Evolutionary conservation across 495 filamentous ascomycete genomes (phyloP).

Genomic region (Penicillium chermesinum): DNA sequence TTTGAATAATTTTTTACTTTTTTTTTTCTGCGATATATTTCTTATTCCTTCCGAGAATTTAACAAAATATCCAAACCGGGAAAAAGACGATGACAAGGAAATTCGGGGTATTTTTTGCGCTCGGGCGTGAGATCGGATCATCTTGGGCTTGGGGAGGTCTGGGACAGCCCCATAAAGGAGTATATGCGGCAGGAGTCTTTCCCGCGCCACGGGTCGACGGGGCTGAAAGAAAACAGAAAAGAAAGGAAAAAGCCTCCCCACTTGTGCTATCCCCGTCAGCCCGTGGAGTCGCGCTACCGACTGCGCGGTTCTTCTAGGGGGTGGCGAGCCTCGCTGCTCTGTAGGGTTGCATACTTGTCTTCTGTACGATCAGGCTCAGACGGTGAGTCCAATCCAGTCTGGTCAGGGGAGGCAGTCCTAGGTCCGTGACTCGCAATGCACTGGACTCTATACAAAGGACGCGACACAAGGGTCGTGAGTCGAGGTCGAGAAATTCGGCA

Average conservation of each 20-base stretch:
- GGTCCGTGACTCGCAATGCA: too few relatives aligned
- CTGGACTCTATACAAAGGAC: too few relatives aligned
- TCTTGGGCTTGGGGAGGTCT: background rate
- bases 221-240: constrained; percentile 4
- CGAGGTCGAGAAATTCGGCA: too few relatives aligned
- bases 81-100: background rate
- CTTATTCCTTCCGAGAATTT: background rate
- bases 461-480: too few relatives aligned
- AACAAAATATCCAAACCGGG: background rate
- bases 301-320: constrained; percentile 33
- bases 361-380: constrained; percentile 5
- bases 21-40: background rate
- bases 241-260: constrained; percentile 9
- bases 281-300: constrained; percentile 27
- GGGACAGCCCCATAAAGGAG: constrained; percentile 1
- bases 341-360: constrained; percentile 2
- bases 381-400: constrained; percentile 8
- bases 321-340: constrained; percentile 22
- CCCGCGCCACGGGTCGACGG: background rate
- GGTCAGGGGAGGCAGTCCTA: background rate
- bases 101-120: constrained; percentile 2
- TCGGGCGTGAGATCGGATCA: constrained; percentile 7
- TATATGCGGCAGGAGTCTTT: background rate
- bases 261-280: constrained; percentile 8
- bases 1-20: background rate